phyloP scores from a whole-genome alignment of 2,329 filamentous ascomycete species.

The Penicillium sp. region DNA sequence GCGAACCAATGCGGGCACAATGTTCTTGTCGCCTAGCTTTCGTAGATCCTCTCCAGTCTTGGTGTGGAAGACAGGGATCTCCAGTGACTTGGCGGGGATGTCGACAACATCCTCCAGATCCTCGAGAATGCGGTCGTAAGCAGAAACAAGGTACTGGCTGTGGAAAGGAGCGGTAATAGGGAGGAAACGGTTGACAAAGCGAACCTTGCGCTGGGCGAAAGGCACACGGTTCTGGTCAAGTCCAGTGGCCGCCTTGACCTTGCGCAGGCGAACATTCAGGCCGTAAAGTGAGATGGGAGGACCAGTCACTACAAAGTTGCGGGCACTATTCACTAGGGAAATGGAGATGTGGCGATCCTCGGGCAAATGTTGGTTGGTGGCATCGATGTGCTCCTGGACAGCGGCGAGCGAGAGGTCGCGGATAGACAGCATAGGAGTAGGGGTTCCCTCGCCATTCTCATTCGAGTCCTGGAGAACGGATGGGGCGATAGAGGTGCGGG shows the following conservation, averaged over 20 bases:
- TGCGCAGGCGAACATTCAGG: slow-evolving; percentile 89
- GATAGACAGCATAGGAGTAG: slow-evolving; percentile 97
- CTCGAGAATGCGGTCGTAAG: slow-evolving; percentile 76
- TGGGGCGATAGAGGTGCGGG: slow-evolving; percentile 87
- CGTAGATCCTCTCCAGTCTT: slow-evolving; percentile 84
- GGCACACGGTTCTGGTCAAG: slow-evolving; percentile 93
- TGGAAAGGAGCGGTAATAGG: slow-evolving; percentile 98
- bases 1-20: slow-evolving; percentile 81
- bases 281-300: slow-evolving; percentile 95
- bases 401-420: slow-evolving; percentile 83
- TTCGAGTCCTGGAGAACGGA: slow-evolving; percentile 87
- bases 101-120: slow-evolving; percentile 80
- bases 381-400: slow-evolving; percentile 94
- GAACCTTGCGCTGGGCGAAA: slow-evolving; percentile 91
- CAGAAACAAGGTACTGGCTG: slow-evolving; percentile 85
- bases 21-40: slow-evolving; percentile 65
- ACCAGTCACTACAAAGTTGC: slow-evolving; percentile 94
- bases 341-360: slow-evolving; percentile 90
- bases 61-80: slow-evolving; percentile 85
- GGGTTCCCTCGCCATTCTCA: slow-evolving; percentile 90
- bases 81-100: slow-evolving; percentile 71
- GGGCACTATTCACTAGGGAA: slow-evolving; percentile 92
- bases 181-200: slow-evolving; percentile 94
- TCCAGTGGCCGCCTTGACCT: slow-evolving; percentile 96
- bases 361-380: slow-evolving; percentile 93